Evolutionary conservation across 1,139 yeast species (phyloP).

Genomic region (Geotrichum candidum): DNA sequence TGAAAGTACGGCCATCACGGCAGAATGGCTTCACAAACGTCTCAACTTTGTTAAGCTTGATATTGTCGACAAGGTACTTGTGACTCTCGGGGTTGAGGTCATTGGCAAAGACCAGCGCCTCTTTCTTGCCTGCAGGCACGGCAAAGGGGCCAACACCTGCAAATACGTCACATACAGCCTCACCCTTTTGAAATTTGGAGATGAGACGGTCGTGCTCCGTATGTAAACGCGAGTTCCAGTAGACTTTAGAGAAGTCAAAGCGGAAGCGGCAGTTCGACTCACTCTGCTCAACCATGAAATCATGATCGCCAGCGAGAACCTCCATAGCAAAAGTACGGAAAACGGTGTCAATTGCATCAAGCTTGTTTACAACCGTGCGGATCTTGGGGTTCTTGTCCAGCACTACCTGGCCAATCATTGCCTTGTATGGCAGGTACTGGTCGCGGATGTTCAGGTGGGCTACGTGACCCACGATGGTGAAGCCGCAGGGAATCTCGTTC

Average conservation of each 20-base stretch:
- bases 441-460: slow-evolving; percentile 87
- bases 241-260: slow-evolving; percentile 88
- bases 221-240: slow-evolving; percentile 94
- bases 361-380: slow-evolving; percentile 89
- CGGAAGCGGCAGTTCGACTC: slow-evolving; percentile 82
- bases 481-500: slow-evolving; percentile 81
- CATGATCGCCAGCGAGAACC: slow-evolving; percentile 70
- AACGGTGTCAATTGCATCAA: slow-evolving; percentile 77
- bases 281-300: slow-evolving; percentile 74
- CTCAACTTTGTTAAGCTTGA: slow-evolving; percentile 55
- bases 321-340: slow-evolving; percentile 94
- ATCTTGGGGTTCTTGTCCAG: slow-evolving; percentile 78
- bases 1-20: slow-evolving; percentile 79
- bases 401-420: slow-evolving; percentile 81
- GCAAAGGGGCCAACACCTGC: slow-evolving; percentile 99
- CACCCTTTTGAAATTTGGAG: slow-evolving; percentile 46
- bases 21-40: slow-evolving; percentile 60
- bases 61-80: slow-evolving; percentile 61
- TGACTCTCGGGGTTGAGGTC: slow-evolving; percentile 88
- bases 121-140: slow-evolving; percentile 87
- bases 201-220: slow-evolving; percentile 89
- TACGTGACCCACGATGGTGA: slow-evolving; percentile 90
- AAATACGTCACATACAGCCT: slow-evolving; percentile 88
- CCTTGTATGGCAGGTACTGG: slow-evolving; percentile 77
- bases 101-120: slow-evolving; percentile 77